Base-by-base conservation (phyloP, 2,329 filamentous ascomycete genomes). In the Aurifilum marmelostoma region DNA sequence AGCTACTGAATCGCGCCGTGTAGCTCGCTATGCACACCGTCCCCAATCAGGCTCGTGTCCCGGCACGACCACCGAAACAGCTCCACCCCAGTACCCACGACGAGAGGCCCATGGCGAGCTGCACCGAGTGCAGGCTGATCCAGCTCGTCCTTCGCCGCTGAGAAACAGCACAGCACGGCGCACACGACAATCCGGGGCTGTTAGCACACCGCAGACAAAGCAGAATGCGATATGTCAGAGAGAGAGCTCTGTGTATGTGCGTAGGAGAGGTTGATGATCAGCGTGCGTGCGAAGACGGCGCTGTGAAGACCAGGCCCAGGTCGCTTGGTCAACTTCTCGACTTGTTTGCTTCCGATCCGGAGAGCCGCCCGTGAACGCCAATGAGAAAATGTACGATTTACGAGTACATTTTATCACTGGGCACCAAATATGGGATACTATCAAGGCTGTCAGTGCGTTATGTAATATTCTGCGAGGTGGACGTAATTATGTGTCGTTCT, bases 281-380 rank as follows among this genome's bases (percentile, higher is more conserved):
- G 80, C 83, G 89, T 89, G 73, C 79, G 83, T 14, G 84, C 74
- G 6, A 90, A 77, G 0, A 87, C 82, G 90, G 80, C 8, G 87
- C 88, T 4, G 85, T 74, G 80, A 85, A 88, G 60, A 90, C 85
- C 16, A 88, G 78, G 0, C 80, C 85, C 14, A 89, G 81, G 56
- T 85, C 83, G n/a, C 76, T 75, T 0, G 87, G 86, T 76, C 86
- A 84, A n/a, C n/a, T n/a, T n/a, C 3, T 82, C 79, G 58, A 88
- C 79, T 72, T 89, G 83, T 59, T 88, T 87, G 74, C 83, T 87
- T 37, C 75, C 85, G 41, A 90, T 88, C 88, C 88, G 91, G 7
- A 91, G 75, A 1, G 81, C 83, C 1, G n/a, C n/a, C n/a, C n/a
- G n/a, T n/a, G n/a, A n/a, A 80, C 77, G 1, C 86, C 85, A 7